phyloP scores from a whole-genome alignment of 2,329 filamentous ascomycete genomes.

The Sarocladium oryzae region DNA sequence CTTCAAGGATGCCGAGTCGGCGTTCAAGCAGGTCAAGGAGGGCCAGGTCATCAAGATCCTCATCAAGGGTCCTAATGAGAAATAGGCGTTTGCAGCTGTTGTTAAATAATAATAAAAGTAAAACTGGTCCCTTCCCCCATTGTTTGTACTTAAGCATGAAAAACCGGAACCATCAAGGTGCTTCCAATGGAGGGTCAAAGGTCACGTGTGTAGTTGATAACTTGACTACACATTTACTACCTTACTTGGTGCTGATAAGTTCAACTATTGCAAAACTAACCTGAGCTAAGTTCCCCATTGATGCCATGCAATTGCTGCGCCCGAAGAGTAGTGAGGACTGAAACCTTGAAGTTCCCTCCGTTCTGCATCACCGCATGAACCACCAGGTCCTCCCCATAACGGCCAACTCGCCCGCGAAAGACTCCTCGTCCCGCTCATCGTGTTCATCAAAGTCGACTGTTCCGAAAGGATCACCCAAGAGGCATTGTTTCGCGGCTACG shows the following conservation, averaged over 20 bases:
- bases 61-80: slow-evolving; percentile 62
- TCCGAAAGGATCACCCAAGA: slow-evolving; percentile 22
- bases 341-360: slow-evolving; percentile 33
- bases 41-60: slow-evolving; percentile 71
- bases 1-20: slow-evolving; percentile 77
- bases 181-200: too few species aligned
- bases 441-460: slow-evolving; percentile 26
- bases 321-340: slow-evolving; percentile 17
- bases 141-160: too few species aligned
- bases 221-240: too few species aligned
- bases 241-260: too few species aligned
- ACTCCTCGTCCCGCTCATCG: slow-evolving; percentile 22
- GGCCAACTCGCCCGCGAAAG: slow-evolving; percentile 25
- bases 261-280: too few species aligned
- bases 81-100: slow-evolving; percentile 15
- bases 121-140: too few species aligned
- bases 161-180: slow-evolving; percentile 1
- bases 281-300: too few species aligned
- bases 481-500: slow-evolving; percentile 24
- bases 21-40: slow-evolving; percentile 79
- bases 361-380: slow-evolving; percentile 35
- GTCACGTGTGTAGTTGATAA: too few species aligned
- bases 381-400: slow-evolving; percentile 37
- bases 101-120: not conserved
- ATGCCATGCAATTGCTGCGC: not conserved